These are phyloP conservation scores for Myxozyma nipponensis DNA, from an alignment of 805 yeast species.

Conservation along the genomic window DNA sequence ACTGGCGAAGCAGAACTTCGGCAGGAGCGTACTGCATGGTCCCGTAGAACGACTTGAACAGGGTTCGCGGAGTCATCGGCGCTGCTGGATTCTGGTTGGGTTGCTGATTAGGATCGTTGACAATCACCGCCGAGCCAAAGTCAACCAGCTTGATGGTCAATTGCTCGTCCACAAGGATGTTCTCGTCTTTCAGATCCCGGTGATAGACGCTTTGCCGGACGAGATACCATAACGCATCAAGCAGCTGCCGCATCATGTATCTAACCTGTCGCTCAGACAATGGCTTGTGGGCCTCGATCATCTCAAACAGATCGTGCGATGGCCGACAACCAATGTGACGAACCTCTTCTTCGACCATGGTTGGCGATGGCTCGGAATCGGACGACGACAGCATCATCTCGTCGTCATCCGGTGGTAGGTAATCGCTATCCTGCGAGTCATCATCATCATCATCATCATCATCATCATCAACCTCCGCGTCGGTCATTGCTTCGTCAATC, in stretches of 20 bases:
- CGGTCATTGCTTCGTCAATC: constrained; percentile 5
- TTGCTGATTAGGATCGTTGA: constrained; percentile 4
- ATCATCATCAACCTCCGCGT: no score
- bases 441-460: constrained; percentile 9
- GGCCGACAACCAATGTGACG: constrained; percentile 43
- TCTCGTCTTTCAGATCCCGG: constrained; percentile 76
- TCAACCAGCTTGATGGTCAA: constrained; percentile 76
- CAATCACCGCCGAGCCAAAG: constrained; percentile 49
- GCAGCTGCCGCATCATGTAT: constrained; percentile 26
- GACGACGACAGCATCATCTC: neutral
- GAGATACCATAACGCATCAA: constrained; percentile 25
- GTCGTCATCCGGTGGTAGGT: neutral
- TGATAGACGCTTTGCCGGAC: constrained; percentile 19
- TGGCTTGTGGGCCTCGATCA: constrained; percentile 21
- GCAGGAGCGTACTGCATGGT: constrained; percentile 27
- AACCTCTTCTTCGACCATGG: constrained; percentile 8
- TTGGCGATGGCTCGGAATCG: neutral
- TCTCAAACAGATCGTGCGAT: constrained; percentile 70
- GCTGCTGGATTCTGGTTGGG: constrained; percentile 2
- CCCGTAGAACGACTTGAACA: constrained; percentile 24
- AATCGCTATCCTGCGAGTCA: neutral
- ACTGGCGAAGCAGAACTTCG: constrained; percentile 19
- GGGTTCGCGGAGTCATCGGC: constrained; percentile 2
- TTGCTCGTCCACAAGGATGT: constrained; percentile 71
- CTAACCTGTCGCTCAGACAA: constrained; percentile 25